A percentile compares a stretch with the other conserved stretches of the same genome.
These are phyloP conservation scores for Naematelia aurantialba DNA, from an alignment of 768 basidiomycete species.

Conservation along the genomic window DNA sequence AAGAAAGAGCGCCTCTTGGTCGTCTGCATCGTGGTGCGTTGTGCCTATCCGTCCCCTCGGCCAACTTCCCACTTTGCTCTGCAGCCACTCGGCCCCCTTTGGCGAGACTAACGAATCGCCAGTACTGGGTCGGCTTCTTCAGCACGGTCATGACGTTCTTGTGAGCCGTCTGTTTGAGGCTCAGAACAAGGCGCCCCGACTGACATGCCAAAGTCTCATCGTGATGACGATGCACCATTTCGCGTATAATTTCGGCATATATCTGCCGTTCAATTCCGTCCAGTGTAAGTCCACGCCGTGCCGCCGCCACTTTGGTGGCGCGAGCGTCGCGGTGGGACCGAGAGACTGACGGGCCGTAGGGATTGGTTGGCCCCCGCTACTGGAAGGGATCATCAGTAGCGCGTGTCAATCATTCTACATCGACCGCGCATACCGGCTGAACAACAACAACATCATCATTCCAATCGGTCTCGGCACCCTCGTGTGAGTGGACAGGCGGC, in stretches of 20 bases:
- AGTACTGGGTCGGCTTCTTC: background rate
- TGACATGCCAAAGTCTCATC: background rate
- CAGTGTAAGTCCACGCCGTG: constrained; percentile 1
- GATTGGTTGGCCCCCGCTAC: background rate
- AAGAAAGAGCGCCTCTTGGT: constrained; percentile 4
- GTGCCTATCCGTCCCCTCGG: background rate
- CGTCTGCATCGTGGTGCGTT: constrained; percentile 2
- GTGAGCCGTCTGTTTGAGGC: background rate
- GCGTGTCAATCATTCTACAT: constrained; percentile 7
- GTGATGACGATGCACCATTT: constrained; percentile 8
- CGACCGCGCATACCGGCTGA: constrained; percentile 4
- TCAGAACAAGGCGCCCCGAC: background rate
- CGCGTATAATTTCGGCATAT: constrained; percentile 8
- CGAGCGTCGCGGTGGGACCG: no score
- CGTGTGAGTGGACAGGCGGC: constrained; percentile 4
- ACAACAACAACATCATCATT: constrained; percentile 1
- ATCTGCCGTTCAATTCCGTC: background rate
- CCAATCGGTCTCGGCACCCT: background rate
- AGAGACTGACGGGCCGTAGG: background rate
- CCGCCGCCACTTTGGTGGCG: no score
- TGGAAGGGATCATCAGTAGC: background rate
- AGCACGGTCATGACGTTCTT: background rate
- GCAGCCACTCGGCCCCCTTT: no score
- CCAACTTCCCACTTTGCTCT: background rate
- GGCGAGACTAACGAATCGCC: background rate